A percentile compares a stretch with the other conserved stretches of the same genome.
Conservation (phyloP, 257 asterid species). For the Perilla frutescens region DNA sequence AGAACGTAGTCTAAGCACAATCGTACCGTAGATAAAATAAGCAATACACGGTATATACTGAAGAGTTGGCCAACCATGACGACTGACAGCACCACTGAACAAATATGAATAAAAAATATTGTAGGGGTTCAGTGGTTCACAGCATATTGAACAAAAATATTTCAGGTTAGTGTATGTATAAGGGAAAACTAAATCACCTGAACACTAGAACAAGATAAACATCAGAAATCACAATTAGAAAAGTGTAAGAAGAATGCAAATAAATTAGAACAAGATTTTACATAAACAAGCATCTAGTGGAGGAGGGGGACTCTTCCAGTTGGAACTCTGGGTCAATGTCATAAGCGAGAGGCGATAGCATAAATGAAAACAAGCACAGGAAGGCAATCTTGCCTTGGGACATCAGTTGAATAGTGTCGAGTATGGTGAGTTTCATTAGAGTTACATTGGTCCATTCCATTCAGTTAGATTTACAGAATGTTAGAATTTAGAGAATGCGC, state of each 20-base stretch:
- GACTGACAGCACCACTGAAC: not conserved
- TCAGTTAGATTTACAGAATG: not conserved
- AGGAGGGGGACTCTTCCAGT: not conserved
- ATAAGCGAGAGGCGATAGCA: slow-evolving; percentile 10
- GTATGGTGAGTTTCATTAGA: too few species aligned
- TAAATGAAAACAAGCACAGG: not conserved
- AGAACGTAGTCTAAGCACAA: not conserved
- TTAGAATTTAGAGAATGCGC: not conserved
- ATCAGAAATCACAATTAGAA: too few species aligned
- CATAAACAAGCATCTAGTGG: not conserved
- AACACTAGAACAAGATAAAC: too few species aligned
- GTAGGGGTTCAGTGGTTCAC: not conserved
- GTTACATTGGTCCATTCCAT: too few species aligned
- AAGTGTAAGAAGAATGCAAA: not conserved
- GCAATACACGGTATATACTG: slow-evolving; percentile 1
- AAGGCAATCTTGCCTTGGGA: too few species aligned
- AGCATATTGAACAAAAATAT: not conserved
- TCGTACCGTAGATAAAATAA: not conserved
- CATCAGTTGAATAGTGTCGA: too few species aligned
- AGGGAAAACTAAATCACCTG: too few species aligned
- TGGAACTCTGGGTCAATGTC: not conserved
- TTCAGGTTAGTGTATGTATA: too few species aligned
- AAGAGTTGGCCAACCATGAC: not conserved
- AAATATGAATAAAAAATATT: not conserved
- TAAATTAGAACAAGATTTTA: not conserved